Evolutionary conservation across 116 monocot species (phyloP), one percentile per base, ranked within the genome.

Genomic region (Cymodocea nodosa): DNA sequence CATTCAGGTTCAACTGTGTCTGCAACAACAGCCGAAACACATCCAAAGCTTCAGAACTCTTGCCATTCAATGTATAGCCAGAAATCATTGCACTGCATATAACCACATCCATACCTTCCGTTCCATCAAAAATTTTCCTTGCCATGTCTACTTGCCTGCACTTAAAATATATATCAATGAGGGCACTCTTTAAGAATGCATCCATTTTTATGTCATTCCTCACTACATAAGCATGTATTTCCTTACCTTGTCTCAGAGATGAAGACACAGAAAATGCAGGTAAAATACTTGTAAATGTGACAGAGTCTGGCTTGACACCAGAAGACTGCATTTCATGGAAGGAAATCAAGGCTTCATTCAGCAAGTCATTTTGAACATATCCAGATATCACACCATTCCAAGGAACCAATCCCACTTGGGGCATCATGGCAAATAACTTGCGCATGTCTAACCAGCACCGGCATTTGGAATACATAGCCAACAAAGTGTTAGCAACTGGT

Each of bases 381-480:
- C 94, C 87, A 15, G 85, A 87, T 51, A 94, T 87, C 76, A 94
- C 81, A 40, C 81, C 80, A 68, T 90, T 94, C 90, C 85, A 94
- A 48, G 90, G 64, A 16, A 94, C 83, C 57, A 77, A 63, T 66
- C 84, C 85, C 39, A 66, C 40, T 0, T 77, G 58, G n/a, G 74
- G 72, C 79, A 90, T 83, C 39, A 63, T 61, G 56, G 66, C 61
- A 76, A 90, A 85, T 66, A 90, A 65, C 54, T 50, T 81, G 57
- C 24, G 34, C 58, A 70, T 77, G 68, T 87, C 76, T 48, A 11
- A 11, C 78, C 84, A 80, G 71, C 85, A 83, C 18, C 69, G 62
- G 55, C 78, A 87, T 69, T 90, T 90, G 14, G 87, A 75, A 62
- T 95, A 90, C 87, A 95, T 83, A 67, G 90, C 65, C 24, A 95